Evolutionary conservation across 2,329 filamentous ascomycete species (phyloP).

Genomic region (Parafenestella ontariensis): DNA sequence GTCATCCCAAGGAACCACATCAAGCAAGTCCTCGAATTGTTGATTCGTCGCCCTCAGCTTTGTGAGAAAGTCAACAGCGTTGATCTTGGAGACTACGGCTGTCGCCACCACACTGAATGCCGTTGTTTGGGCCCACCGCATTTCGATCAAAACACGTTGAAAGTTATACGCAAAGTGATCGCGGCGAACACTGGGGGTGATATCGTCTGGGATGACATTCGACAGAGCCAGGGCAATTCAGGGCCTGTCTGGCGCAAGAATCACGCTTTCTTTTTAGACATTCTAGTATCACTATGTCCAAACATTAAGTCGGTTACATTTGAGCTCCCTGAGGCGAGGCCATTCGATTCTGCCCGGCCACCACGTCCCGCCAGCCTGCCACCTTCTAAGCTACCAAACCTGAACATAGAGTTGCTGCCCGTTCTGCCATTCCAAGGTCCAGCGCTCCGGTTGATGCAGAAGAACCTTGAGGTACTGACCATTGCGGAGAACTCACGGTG

Average conservation of each 20-base stretch:
- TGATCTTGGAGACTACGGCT: slow-evolving; percentile 20
- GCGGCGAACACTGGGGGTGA: neutral
- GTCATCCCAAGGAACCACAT: slow-evolving; percentile 15
- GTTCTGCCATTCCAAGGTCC: slow-evolving; percentile 13
- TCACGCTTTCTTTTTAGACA: slow-evolving; percentile 15
- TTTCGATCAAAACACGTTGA: neutral
- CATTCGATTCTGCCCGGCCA: neutral
- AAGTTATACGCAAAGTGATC: slow-evolving; percentile 5
- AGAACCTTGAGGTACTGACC: slow-evolving; percentile 17
- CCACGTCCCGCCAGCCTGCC: neutral
- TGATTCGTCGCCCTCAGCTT: slow-evolving; percentile 12
- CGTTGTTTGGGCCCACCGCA: neutral
- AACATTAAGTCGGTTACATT: slow-evolving; percentile 19
- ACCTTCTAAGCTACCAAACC: neutral
- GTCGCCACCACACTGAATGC: neutral
- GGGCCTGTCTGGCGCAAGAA: slow-evolving; percentile 6
- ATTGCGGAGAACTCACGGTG: slow-evolving; percentile 12
- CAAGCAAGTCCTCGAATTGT: slow-evolving; percentile 12
- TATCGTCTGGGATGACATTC: slow-evolving; percentile 4
- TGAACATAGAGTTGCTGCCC: slow-evolving; percentile 6
- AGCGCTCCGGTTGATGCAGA: slow-evolving; percentile 4
- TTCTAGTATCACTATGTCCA: slow-evolving; percentile 15
- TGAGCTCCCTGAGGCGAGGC: slow-evolving; percentile 12
- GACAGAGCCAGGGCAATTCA: neutral
- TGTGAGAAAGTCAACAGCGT: slow-evolving; percentile 13